Percentiles rank a stretch among this genome's conserved stretches.
phyloP scores from a whole-genome alignment of 495 filamentous ascomycete genomes.

The Arthonia radiata region DNA sequence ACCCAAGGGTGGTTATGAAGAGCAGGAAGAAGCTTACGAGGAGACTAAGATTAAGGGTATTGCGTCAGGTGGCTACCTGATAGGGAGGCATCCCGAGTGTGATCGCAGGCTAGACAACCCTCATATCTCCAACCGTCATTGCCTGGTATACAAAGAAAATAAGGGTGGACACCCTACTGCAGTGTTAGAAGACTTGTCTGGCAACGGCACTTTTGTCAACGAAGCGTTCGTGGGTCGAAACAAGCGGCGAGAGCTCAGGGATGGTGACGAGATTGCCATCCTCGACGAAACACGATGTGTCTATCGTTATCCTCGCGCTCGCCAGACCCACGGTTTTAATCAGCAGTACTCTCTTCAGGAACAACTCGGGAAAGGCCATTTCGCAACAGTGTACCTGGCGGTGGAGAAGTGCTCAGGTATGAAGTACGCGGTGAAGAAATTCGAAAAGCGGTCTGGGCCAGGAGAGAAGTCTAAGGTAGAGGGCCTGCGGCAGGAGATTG shows the following conservation, averaged over 20 bases:
- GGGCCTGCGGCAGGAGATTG: constrained; percentile 82
- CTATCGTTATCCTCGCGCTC: constrained; percentile 65
- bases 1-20: constrained; percentile 8
- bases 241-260: constrained; percentile 61
- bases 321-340: constrained; percentile 49
- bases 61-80: constrained; percentile 63
- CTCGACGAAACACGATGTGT: constrained; percentile 61
- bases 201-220: constrained; percentile 91
- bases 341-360: constrained; percentile 69
- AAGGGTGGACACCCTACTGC: constrained; percentile 56
- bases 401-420: constrained; percentile 63
- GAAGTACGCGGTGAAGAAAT: constrained; percentile 81
- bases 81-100: constrained; percentile 85
- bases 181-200: constrained; percentile 77
- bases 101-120: constrained; percentile 57
- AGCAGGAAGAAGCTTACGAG: constrained; percentile 30
- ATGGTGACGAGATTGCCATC: constrained; percentile 75
- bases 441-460: constrained; percentile 52
- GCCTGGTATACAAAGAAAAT: constrained; percentile 70
- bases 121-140: constrained; percentile 90
- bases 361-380: constrained; percentile 87
- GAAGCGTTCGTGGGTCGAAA: constrained; percentile 79
- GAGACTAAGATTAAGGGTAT: constrained; percentile 23
- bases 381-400: constrained; percentile 83
- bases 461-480: constrained; percentile 66